Percentiles rank a stretch among this genome's conserved stretches.
These are phyloP conservation scores for Antitrichia curtipendula DNA, from an alignment of 225 moss, liverwort and hornwort species.

Conservation along the genomic window DNA sequence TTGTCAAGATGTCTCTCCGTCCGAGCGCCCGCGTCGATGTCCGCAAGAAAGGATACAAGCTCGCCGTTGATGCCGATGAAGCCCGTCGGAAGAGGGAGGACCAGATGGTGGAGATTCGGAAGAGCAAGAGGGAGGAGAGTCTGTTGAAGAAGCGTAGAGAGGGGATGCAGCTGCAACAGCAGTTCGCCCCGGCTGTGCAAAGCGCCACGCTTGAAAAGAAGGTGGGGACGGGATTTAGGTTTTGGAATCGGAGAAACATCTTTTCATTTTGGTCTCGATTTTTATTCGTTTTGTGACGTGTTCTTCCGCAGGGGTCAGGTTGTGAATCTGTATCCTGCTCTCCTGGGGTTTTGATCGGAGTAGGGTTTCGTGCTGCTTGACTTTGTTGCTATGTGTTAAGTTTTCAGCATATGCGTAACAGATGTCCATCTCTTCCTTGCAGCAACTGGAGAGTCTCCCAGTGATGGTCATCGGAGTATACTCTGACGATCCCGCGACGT, in stretches of 20 bases:
- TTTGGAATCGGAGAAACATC: not conserved
- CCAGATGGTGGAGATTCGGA: slow-evolving; percentile 98
- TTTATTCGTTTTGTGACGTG: not conserved
- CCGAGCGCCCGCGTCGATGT: slow-evolving; percentile 80
- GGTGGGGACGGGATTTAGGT: slow-evolving; percentile 17
- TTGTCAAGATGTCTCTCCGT: slow-evolving; percentile 68
- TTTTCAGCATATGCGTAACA: not conserved
- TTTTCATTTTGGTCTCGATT: not conserved
- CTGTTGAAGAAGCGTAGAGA: slow-evolving; percentile 84
- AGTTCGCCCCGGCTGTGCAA: slow-evolving; percentile 42
- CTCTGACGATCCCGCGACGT: slow-evolving; percentile 47
- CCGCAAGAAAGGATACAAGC: slow-evolving; percentile 97
- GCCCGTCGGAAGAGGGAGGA: slow-evolving; percentile 94
- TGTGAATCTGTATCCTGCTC: not conserved
- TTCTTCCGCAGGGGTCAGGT: not conserved
- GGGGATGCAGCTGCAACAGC: slow-evolving; percentile 63
- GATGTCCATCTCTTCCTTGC: not conserved
- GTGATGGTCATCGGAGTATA: slow-evolving; percentile 73
- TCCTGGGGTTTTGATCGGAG: not conserved
- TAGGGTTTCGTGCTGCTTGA: not conserved
- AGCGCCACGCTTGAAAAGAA: slow-evolving; percentile 63
- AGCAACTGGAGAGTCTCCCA: slow-evolving; percentile 75
- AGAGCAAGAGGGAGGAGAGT: slow-evolving; percentile 94
- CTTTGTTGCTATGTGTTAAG: not conserved
- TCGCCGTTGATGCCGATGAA: slow-evolving; percentile 91